These are phyloP conservation scores for Aspergillus glaucus DNA, from an alignment of 2,329 filamentous ascomycete species.

Conservation along the genomic window DNA sequence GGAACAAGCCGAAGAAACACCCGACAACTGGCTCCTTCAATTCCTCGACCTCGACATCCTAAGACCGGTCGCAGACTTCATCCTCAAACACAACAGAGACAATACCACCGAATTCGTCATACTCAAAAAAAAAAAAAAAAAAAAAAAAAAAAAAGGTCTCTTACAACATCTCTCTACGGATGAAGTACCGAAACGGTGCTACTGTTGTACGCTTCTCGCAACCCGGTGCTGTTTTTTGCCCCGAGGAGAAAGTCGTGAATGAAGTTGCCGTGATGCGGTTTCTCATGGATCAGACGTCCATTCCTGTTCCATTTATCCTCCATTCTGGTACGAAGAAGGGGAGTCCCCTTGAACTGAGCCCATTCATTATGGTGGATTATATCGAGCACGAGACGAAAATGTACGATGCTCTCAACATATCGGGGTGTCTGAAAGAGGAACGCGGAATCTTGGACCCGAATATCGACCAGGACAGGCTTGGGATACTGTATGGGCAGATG, in stretches of 20 bases:
- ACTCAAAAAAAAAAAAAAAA: constrained; percentile 1
- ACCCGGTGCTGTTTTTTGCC: constrained; percentile 15
- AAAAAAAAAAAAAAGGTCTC: too few species aligned
- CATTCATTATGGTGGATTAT: constrained; percentile 35
- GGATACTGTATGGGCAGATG: constrained; percentile 15
- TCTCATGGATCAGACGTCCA: constrained; percentile 10
- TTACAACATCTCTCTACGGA: constrained; percentile 16
- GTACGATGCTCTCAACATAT: constrained; percentile 11
- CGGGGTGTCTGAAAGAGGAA: constrained; percentile 6
- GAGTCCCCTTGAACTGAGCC: constrained; percentile 17
- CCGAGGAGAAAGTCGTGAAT: constrained; percentile 20
- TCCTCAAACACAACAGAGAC: constrained; percentile 5
- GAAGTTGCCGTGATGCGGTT: constrained; percentile 15
- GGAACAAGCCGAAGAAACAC: constrained; percentile 12
- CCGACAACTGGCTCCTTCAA: constrained; percentile 10
- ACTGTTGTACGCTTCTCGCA: constrained; percentile 16
- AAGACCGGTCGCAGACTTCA: constrained; percentile 5
- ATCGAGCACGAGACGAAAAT: constrained; percentile 10
- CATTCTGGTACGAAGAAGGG: constrained; percentile 10
- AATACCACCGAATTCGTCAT: constrained; percentile 3
- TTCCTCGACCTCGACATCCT: constrained; percentile 4
- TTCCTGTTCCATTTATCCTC: constrained; percentile 12
- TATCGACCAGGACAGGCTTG: constrained; percentile 28
- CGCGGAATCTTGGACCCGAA: constrained; percentile 22
- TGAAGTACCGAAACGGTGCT: constrained; percentile 13